These are phyloP conservation scores for Calonectria henricotiae DNA, from an alignment of 2,329 filamentous ascomycete species.

Conservation along the genomic window DNA sequence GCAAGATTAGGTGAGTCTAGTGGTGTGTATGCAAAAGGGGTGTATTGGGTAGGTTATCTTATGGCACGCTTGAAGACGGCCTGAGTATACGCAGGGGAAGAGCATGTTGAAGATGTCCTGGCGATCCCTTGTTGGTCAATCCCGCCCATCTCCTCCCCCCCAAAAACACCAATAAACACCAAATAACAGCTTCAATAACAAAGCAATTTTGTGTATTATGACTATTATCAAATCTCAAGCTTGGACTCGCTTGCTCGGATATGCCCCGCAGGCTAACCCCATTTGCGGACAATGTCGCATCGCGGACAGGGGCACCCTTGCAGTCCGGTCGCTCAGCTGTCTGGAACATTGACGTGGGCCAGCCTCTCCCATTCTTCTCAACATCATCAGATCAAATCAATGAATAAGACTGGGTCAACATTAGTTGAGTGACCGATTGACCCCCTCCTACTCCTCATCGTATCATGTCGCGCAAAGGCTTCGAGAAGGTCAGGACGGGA, in stretches of 20 bases:
- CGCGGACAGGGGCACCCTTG: neutral
- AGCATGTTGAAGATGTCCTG: neutral
- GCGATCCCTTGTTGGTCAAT: neutral
- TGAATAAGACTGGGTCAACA: neutral
- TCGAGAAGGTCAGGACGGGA: conserved; percentile 63
- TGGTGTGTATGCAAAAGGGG: too few relatives aligned
- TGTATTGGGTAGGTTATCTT: too few relatives aligned
- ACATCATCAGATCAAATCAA: conserved; percentile 1
- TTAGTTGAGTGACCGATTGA: neutral
- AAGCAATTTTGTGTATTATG: neutral
- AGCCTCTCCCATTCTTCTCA: conserved; percentile 5
- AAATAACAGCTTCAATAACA: neutral
- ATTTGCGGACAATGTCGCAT: neutral
- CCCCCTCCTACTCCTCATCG: neutral
- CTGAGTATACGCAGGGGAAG: too few relatives aligned
- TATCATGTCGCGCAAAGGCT: conserved; percentile 49
- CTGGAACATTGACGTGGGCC: neutral
- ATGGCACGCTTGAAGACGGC: too few relatives aligned
- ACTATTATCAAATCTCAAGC: neutral
- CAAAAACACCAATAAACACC: neutral
- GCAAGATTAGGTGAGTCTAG: too few relatives aligned
- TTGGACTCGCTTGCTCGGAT: conserved; percentile 40
- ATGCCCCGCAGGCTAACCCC: conserved; percentile 35
- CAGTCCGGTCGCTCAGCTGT: neutral
- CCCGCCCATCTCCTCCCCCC: neutral